phyloP scores from a whole-genome alignment of 2,329 filamentous ascomycete genomes.

The Fusarium acutatum region DNA sequence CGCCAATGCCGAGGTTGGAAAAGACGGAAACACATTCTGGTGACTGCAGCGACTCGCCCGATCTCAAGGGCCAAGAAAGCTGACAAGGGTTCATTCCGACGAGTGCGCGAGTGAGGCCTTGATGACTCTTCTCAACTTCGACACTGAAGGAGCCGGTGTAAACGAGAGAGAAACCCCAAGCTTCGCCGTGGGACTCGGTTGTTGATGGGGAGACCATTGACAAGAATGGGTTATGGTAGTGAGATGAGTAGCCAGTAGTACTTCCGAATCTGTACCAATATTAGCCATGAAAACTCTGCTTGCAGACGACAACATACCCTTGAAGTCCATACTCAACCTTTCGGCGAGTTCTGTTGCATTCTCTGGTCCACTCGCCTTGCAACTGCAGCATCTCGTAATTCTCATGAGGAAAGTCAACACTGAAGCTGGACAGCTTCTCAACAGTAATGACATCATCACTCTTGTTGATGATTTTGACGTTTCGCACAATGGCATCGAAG shows the following conservation, averaged over 20 bases:
- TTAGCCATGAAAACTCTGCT: accelerated
- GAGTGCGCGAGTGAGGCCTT: conserved; percentile 67
- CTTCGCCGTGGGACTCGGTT: conserved; percentile 68
- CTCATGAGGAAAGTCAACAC: conserved; percentile 66
- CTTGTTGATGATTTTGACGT: conserved; percentile 68
- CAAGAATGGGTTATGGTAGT: conserved; percentile 72
- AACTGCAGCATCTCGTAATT: conserved; percentile 71
- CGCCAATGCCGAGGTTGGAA: conserved; percentile 65
- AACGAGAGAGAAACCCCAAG: conserved; percentile 71
- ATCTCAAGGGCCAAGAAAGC: conserved; percentile 64
- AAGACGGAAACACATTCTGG: conserved; percentile 71
- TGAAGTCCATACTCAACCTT: conserved; percentile 65
- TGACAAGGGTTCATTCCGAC: conserved; percentile 69
- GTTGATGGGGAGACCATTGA: conserved; percentile 63
- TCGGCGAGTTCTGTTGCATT: conserved; percentile 62
- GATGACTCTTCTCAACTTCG: conserved; percentile 69
- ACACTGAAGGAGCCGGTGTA: conserved; percentile 71
- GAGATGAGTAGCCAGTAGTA: conserved; percentile 68
- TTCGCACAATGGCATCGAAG: conserved; percentile 68
- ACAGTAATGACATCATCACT: conserved; percentile 61
- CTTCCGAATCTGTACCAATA: conserved; percentile 62
- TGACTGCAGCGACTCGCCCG: conserved; percentile 65
- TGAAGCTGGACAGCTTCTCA: conserved; percentile 67
- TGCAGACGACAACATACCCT: conserved; percentile 49
- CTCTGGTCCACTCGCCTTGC: conserved; percentile 69